Conservation (phyloP, 2,329 filamentous ascomycete species). For the Beauveria brongniartii region DNA sequence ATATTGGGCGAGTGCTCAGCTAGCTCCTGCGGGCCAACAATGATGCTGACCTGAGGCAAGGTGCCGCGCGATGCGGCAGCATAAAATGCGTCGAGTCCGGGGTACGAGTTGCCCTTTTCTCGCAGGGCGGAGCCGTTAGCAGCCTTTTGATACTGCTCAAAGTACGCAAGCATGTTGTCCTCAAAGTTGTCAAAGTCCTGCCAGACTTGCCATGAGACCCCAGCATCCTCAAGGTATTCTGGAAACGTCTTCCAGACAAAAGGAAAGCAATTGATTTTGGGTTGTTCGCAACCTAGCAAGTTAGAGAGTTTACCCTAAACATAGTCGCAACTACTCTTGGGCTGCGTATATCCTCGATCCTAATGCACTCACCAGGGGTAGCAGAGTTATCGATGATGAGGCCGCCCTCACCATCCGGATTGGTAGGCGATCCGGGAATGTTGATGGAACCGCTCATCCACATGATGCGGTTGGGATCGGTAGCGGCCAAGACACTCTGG, state of each 20-base stretch:
- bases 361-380: conserved; percentile 11
- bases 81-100: conserved; percentile 41
- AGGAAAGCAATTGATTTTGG: conserved; percentile 40
- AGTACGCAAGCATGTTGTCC: conserved; percentile 46
- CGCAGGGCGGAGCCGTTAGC: conserved; percentile 30
- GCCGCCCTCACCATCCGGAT: conserved; percentile 30
- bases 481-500: conserved; percentile 18
- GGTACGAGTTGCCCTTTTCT: conserved; percentile 36
- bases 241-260: conserved; percentile 44
- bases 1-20: conserved; percentile 45
- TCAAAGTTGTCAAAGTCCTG: conserved; percentile 42
- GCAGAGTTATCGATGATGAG: conserved; percentile 38
- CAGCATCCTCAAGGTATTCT: conserved; percentile 38
- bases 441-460: conserved; percentile 37
- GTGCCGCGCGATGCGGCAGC: conserved; percentile 37
- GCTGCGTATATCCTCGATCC: not conserved
- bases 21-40: conserved; percentile 47
- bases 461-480: conserved; percentile 38
- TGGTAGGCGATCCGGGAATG: conserved; percentile 31
- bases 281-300: conserved; percentile 27
- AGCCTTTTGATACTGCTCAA: conserved; percentile 39
- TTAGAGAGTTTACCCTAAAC: not conserved
- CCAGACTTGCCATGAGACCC: conserved; percentile 42
- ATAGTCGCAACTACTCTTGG: not conserved
- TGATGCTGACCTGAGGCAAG: conserved; percentile 42